Conservation (phyloP, 805 yeast genomes). For the Jamesozyma gamospora region DNA sequence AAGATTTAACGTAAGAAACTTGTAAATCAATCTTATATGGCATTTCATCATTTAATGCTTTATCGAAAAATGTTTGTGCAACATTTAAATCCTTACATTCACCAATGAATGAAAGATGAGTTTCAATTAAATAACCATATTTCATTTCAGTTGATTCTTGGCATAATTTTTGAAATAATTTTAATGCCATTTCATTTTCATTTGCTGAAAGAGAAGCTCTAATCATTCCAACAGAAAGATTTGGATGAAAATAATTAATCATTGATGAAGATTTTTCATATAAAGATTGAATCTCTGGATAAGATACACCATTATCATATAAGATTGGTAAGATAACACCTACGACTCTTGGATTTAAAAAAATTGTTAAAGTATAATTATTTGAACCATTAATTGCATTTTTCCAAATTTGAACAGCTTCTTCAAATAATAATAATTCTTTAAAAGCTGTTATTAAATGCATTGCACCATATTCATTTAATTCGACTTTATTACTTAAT, state of each 20-base stretch:
- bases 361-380: constrained; percentile 29
- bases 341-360: constrained; percentile 55
- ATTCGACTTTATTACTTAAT: constrained; percentile 33
- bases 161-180: constrained; percentile 51
- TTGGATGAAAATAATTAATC: constrained; percentile 31
- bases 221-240: constrained; percentile 61
- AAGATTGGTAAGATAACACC: constrained; percentile 61
- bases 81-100: constrained; percentile 61
- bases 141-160: constrained; percentile 37
- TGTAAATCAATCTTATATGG: constrained; percentile 66
- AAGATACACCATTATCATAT: constrained; percentile 49
- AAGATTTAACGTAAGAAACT: constrained; percentile 60
- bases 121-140: constrained; percentile 52
- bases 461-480: constrained; percentile 47
- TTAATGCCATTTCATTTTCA: constrained; percentile 55
- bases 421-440: constrained; percentile 50
- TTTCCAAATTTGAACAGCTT: constrained; percentile 65
- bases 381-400: constrained; percentile 27
- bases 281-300: constrained; percentile 50
- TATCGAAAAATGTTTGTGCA: constrained; percentile 64
- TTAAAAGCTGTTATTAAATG: constrained; percentile 48
- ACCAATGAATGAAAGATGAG: constrained; percentile 72
- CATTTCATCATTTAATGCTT: constrained; percentile 57
- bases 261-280: constrained; percentile 37
- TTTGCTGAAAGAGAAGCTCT: constrained; percentile 59